Conservation (phyloP, 2,329 filamentous ascomycete genomes). For the Aspergillus ustus region DNA sequence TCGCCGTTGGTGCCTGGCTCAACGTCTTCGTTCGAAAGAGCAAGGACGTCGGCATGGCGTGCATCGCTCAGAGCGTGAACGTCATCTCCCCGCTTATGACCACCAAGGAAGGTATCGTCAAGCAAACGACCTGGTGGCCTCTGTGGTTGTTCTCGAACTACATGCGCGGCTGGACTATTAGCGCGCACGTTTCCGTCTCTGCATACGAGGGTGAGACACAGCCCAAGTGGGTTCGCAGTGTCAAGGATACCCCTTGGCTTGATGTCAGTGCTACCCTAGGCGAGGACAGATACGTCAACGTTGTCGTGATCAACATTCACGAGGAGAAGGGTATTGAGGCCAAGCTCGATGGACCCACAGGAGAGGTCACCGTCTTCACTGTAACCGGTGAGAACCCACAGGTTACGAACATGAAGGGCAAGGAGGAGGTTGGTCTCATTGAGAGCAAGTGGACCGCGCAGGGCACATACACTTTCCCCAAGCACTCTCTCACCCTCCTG, state of each 20-base stretch:
- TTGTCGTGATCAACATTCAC: constrained; percentile 76
- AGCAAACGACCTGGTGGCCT: constrained; percentile 78
- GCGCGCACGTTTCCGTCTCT: constrained; percentile 65
- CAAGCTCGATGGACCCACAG: constrained; percentile 60
- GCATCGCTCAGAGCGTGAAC: constrained; percentile 77
- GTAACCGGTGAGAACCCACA: constrained; percentile 63
- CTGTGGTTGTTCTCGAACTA: constrained; percentile 70
- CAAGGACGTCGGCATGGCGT: constrained; percentile 74
- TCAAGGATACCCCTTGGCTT: constrained; percentile 69
- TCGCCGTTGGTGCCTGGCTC: constrained; percentile 75
- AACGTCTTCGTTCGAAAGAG: constrained; percentile 78
- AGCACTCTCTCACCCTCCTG: constrained; percentile 72
- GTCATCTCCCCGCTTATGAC: constrained; percentile 81
- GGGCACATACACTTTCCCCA: constrained; percentile 68
- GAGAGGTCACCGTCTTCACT: constrained; percentile 63
- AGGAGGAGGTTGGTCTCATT: constrained; percentile 65
- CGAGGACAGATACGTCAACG: constrained; percentile 63
- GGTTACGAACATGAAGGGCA: constrained; percentile 65
- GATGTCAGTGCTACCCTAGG: constrained; percentile 47
- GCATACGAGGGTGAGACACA: constrained; percentile 64
- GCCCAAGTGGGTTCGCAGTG: constrained; percentile 43
- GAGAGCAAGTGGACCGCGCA: constrained; percentile 68
- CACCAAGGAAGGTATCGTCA: constrained; percentile 63
- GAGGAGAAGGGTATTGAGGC: constrained; percentile 65
- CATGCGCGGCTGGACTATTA: constrained; percentile 75